phyloP scores from a whole-genome alignment of 1,139 yeast genomes.

The Geotrichum klebahnii region DNA sequence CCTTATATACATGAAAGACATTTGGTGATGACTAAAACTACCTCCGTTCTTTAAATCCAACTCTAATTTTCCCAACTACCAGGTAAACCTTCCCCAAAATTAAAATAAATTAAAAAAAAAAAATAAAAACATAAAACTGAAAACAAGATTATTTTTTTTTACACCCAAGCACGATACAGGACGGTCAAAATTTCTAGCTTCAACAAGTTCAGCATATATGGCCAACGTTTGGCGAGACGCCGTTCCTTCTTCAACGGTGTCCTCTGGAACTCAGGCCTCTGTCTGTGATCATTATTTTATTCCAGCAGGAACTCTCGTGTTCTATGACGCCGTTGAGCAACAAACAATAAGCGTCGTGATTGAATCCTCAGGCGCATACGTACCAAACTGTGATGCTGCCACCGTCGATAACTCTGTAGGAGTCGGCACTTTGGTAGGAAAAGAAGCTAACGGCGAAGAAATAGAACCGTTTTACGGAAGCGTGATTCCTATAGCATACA shows the following conservation, averaged over 20 bases:
- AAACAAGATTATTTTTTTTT: too few relatives aligned
- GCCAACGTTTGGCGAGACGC: constrained; percentile 24
- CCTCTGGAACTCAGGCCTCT: not conserved
- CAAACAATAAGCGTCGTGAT: constrained; percentile 21
- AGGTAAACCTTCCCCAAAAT: too few relatives aligned
- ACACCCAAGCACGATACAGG: too few relatives aligned
- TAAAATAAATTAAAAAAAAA: not conserved
- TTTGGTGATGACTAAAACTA: too few relatives aligned
- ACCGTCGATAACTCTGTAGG: constrained; percentile 3
- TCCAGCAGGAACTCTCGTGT: constrained; percentile 30
- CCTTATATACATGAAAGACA: too few relatives aligned
- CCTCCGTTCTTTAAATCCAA: too few relatives aligned
- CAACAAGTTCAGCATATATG: constrained; percentile 18
- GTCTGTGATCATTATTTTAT: constrained; percentile 25
- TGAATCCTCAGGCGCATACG: constrained; percentile 24
- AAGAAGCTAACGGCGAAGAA: constrained; percentile 5
- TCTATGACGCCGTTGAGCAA: constrained; percentile 23
- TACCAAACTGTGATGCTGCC: constrained; percentile 24
- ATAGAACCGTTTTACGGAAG: constrained; percentile 39
- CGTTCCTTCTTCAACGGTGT: constrained; percentile 16
- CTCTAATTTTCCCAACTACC: too few relatives aligned
- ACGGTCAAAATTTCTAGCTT: too few relatives aligned
- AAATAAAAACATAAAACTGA: too few relatives aligned
- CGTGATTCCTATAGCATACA: constrained; percentile 37
- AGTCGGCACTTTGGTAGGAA: constrained; percentile 9